Percentiles rank a stretch among this genome's conserved stretches.
Conservation (phyloP, 257 asterid genomes). For the Dorcoceras hygrometricum region DNA sequence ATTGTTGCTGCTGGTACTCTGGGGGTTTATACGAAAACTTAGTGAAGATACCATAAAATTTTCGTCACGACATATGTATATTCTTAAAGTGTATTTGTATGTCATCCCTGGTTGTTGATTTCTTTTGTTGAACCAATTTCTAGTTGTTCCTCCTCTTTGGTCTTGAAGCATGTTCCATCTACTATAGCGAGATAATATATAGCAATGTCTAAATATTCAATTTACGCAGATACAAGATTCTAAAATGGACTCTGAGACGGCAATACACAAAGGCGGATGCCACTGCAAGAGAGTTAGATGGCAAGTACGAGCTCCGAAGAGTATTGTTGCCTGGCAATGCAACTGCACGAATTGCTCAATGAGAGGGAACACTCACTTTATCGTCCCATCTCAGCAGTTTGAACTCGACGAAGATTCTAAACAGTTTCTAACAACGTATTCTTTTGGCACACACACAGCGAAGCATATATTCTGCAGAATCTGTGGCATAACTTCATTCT, state of each 20-base stretch:
- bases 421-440: conserved; percentile 64
- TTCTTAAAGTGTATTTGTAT: not conserved
- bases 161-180: too few relatives aligned
- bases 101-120: not conserved
- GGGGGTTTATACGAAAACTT: not conserved
- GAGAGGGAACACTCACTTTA: conserved; percentile 76
- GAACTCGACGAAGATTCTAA: conserved; percentile 65
- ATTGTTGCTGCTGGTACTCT: not conserved
- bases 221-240: conserved; percentile 6
- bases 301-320: conserved; percentile 57
- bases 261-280: conserved; percentile 79
- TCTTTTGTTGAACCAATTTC: not conserved
- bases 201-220: not conserved
- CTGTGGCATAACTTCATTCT: conserved; percentile 88
- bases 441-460: conserved; percentile 79
- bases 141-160: not conserved
- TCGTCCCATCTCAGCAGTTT: conserved; percentile 63
- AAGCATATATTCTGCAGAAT: conserved; percentile 81
- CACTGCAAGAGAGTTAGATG: conserved; percentile 75
- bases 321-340: conserved; percentile 72
- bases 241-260: conserved; percentile 40
- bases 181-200: not conserved
- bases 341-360: conserved; percentile 76
- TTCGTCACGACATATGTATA: not conserved
- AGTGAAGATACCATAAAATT: not conserved